Base-by-base conservation (phyloP, 257 asterid genomes). In the Eustoma russellianum region DNA sequence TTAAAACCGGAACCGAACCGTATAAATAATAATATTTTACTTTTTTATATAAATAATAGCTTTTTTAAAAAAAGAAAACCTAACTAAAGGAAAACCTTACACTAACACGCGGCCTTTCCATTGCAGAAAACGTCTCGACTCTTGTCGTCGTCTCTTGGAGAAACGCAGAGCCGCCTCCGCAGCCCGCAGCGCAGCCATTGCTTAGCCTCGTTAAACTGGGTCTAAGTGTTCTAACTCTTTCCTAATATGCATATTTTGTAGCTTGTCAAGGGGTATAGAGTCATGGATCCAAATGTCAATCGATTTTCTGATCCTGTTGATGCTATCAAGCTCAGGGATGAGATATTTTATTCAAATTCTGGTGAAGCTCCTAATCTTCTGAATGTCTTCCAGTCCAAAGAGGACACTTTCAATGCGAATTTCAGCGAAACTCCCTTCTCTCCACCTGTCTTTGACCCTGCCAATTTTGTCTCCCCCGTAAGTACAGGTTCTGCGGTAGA, bases 251-350 rank as follows among this genome's bases (percentile, higher is more conserved):
- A 33, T 51, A 41, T 40, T 59, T 46, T 66, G 52, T 63, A 74
- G 77, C 70, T 33, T 69, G 54, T 61, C 14, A 15, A 56, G 68
- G 41, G 17, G 4, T 61, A 28, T 13, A 24, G 59, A 38, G 52
- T 52, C 40, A 91, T 91, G 98, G 95, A 87, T 76, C 77, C 76
- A 34, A 59, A 46, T 33, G 62, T 72, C 60, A 48, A 57, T 40
- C 78, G 66, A 49, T 65, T 60, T 51, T 61, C 70, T 35, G 65
- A 65, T 55, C 41, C 69, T 11, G 50, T 46, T 30, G 66, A 66
- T 41, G 91, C 69, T 56, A 63, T 56, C 57, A 58, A 62, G 43
- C 62, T 62, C 12, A 83, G 69, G 6, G 77, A 78, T 56, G 79
- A 50, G 61, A 44, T 56, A 18, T 46, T 61, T 52, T 45, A 71